Evolutionary conservation across 1,139 yeast species (phyloP), one percentile per base, ranked within the genome.

Genomic region (Blastobotrys proliferans): DNA sequence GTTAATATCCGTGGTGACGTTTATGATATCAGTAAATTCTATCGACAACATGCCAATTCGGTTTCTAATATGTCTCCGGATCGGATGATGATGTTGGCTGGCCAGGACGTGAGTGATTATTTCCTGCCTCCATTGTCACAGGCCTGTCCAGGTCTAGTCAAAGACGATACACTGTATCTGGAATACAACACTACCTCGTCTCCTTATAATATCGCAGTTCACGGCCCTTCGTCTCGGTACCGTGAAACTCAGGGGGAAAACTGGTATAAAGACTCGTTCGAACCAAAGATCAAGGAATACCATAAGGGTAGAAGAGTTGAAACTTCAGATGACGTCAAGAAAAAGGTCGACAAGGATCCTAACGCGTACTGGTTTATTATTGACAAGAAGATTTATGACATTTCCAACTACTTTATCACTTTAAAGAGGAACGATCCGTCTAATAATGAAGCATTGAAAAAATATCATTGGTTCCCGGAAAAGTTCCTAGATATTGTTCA

Each of bases 81-180:
- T 3, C 37, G 34, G 16, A 68, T 67, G 71, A 40, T 66, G 47
- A 54, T 53, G 19, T 61, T 66, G 49, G 72, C 72, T 3, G 72
- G 72, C 21, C 51, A 45, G 35, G 72, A 68, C 38, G 24, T 66
- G 37, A 51, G 63, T 16, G 63, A 60, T 35, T 68, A 67, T 51
- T 68, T 68, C 51, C 67, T 68, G 6, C 68, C 68, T n/a, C 72
- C 72, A 16, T 50, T 68, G 27, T 56, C 67, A 4, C 57, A 57
- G 1, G 70, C 69, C 2, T 68, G 72, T 45, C 66, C 68, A 1
- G 61, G 55, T 3, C 51, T 68, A 26, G 72, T 68, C 3, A 46
- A 51, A 1, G 68, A 65, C 37, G 54, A 45, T 1, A 40, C 54
- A 1, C 52, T 67, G 13, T 39, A 50, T 45, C 48, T 68, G 36